Conservation (phyloP, 345 rosid species). For the Eucalyptus polybractea region DNA sequence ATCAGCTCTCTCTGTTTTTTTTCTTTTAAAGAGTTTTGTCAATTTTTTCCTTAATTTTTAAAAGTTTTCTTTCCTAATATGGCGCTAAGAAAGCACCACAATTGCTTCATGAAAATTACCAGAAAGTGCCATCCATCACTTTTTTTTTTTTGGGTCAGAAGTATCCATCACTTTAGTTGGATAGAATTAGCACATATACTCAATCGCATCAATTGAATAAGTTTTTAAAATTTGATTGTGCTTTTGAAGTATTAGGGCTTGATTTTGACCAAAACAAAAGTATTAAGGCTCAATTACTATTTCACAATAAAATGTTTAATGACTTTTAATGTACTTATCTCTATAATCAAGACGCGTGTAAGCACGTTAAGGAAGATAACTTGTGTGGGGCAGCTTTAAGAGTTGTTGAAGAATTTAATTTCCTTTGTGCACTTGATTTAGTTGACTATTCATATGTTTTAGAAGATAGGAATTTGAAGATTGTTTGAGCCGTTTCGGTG, state of each 20-base stretch:
- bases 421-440: background rate
- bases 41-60: too few relatives aligned
- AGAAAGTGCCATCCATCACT: background rate
- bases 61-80: too few relatives aligned
- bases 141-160: too few relatives aligned
- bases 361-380: background rate
- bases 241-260: background rate
- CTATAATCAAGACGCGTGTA: background rate
- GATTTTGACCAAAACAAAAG: background rate
- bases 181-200: background rate
- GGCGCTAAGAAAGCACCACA: background rate
- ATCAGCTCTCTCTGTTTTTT: too few relatives aligned
- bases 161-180: background rate
- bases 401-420: background rate
- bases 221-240: fast-evolving
- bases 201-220: background rate
- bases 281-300: background rate
- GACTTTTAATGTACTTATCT: too few relatives aligned
- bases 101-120: background rate
- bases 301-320: background rate
- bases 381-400: background rate
- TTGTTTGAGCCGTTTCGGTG: background rate
- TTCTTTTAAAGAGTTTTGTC: too few relatives aligned
- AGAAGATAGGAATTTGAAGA: background rate
- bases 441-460: background rate